These are phyloP conservation scores for Candida taoyuanica DNA, from an alignment of 805 yeast species.

Conservation along the genomic window DNA sequence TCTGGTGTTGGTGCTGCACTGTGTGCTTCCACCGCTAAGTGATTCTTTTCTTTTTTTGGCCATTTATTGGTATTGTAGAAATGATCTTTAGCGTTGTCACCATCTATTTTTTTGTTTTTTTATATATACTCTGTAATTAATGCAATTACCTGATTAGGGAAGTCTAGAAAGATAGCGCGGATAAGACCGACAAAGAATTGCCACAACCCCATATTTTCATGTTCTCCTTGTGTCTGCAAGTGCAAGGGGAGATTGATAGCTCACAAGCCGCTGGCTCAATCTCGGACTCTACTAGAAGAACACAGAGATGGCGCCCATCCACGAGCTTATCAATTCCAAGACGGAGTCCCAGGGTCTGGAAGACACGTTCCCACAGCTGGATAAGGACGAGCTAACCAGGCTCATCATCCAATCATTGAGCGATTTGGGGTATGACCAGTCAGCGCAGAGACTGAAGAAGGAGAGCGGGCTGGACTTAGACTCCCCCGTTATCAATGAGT, in stretches of 20 bases:
- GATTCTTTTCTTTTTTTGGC: neutral
- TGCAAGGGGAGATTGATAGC: too few relatives aligned
- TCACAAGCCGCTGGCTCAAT: too few relatives aligned
- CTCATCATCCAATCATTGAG: constrained; percentile 45
- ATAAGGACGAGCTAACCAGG: constrained; percentile 38
- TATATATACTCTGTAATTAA: too few relatives aligned
- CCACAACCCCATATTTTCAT: too few relatives aligned
- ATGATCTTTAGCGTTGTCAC: too few relatives aligned
- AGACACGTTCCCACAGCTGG: constrained; percentile 20
- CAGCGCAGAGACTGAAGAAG: constrained; percentile 36
- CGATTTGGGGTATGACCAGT: constrained; percentile 42
- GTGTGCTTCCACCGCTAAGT: constrained; percentile 43
- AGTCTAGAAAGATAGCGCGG: neutral
- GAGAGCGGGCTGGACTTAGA: constrained; percentile 40
- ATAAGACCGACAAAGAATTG: too few relatives aligned
- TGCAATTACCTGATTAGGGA: neutral
- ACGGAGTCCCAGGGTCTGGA: constrained; percentile 1
- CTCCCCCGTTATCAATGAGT: constrained; percentile 36
- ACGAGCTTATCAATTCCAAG: constrained; percentile 12
- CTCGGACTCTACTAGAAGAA: neutral
- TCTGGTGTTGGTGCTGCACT: constrained; percentile 97
- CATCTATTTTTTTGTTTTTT: too few relatives aligned
- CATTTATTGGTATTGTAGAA: too few relatives aligned
- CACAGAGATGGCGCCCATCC: constrained; percentile 17
- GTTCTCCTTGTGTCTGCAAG: too few relatives aligned